Conservation (phyloP, 73 alveolate species). For the Diophrys appendiculata region DNA sequence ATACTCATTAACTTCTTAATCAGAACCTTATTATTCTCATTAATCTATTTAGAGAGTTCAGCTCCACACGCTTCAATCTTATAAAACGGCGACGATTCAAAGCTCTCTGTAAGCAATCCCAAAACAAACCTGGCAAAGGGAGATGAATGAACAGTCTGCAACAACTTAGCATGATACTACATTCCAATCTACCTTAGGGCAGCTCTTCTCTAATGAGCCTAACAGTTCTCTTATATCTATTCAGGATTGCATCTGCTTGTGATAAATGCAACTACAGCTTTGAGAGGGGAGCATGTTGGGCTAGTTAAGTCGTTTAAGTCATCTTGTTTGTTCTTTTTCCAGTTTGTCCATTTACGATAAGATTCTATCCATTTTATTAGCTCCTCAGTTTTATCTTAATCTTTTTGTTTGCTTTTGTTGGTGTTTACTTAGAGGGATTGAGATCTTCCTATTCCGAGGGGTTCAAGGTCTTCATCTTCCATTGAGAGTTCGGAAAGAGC, state of each 20-base stretch:
- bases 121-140: slow-evolving; percentile 46
- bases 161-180: slow-evolving; percentile 12
- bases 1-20: slow-evolving; percentile 17
- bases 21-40: slow-evolving; percentile 18
- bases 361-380: slow-evolving; percentile 59
- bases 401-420: background rate
- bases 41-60: slow-evolving; percentile 16
- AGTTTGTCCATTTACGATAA: slow-evolving; percentile 59
- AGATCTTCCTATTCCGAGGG: slow-evolving; percentile 48
- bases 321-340: slow-evolving; percentile 31
- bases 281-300: slow-evolving; percentile 56
- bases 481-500: background rate
- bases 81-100: slow-evolving; percentile 7
- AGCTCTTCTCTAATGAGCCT: slow-evolving; percentile 46
- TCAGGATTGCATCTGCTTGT: slow-evolving; percentile 6
- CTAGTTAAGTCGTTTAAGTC: slow-evolving; percentile 38
- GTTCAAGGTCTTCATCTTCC: slow-evolving; percentile 44
- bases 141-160: slow-evolving; percentile 16
- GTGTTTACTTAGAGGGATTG: slow-evolving; percentile 30
- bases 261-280: slow-evolving; percentile 55
- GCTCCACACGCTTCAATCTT: slow-evolving; percentile 49
- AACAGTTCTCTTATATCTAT: background rate
- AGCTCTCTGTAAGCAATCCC: slow-evolving; percentile 28
- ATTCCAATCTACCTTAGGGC: slow-evolving; percentile 55
- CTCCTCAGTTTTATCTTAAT: slow-evolving; percentile 23